A percentile compares a stretch with the other conserved stretches of the same genome.
These are phyloP conservation scores for Cladophialophora immunda DNA, from an alignment of 2,329 filamentous ascomycete genomes.

Conservation along the genomic window DNA sequence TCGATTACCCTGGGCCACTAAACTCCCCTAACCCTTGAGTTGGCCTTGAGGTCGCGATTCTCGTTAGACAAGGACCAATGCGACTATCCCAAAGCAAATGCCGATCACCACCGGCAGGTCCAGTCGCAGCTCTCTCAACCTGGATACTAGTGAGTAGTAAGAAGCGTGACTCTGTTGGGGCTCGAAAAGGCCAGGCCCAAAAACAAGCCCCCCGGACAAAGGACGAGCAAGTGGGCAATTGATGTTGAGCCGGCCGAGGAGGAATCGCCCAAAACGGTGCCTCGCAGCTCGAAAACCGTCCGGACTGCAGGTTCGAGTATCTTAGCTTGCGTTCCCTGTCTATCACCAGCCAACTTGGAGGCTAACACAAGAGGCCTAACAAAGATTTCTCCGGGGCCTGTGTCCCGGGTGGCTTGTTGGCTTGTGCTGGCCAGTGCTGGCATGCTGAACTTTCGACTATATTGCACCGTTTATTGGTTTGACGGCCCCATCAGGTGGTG, in stretches of 20 bases:
- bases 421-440: not conserved
- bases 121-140: not conserved
- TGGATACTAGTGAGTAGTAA: not conserved
- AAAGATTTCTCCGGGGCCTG: constrained; percentile 2
- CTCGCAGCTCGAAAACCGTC: not conserved
- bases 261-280: constrained; percentile 3
- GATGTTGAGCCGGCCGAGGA: not conserved
- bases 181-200: not conserved
- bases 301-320: constrained; percentile 1
- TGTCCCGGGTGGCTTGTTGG: constrained; percentile 3
- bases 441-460: not conserved
- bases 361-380: not conserved
- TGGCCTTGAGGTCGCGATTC: not conserved
- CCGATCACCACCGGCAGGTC: not conserved
- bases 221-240: not conserved
- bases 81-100: constrained; percentile 2
- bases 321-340: not conserved
- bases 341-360: not conserved
- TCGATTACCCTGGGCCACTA: not conserved
- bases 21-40: not conserved
- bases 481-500: not conserved
- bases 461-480: not conserved
- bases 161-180: not conserved
- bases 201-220: not conserved
- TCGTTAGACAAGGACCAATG: not conserved